A percentile compares a stretch with the other conserved stretches of the same genome.
These are phyloP conservation scores for Acanthamoeba lenticulata DNA, from an alignment of 208 protist genomes.

Conservation along the genomic window DNA sequence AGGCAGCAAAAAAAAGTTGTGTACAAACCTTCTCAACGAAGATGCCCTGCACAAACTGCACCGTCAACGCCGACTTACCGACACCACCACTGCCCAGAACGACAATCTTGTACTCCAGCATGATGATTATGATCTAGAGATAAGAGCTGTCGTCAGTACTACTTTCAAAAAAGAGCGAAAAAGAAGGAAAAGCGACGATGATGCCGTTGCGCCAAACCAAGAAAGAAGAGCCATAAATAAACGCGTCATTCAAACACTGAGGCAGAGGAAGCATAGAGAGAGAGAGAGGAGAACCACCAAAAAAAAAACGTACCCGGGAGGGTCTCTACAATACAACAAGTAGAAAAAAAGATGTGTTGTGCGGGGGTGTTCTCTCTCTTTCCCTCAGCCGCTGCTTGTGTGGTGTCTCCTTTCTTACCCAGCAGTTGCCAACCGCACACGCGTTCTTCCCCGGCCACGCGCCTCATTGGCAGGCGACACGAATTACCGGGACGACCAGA, in stretches of 20 bases:
- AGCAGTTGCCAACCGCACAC: neutral
- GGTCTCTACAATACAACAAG: too few species aligned
- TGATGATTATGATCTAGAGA: neutral
- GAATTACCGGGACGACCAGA: neutral
- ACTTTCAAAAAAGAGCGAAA: neutral
- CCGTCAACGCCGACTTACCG: slow-evolving; percentile 77
- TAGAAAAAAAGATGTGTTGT: too few species aligned
- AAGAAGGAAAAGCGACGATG: neutral
- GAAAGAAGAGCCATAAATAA: neutral
- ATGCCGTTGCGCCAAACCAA: neutral
- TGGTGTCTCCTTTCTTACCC: neutral
- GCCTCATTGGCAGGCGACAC: neutral
- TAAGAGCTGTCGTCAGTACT: neutral
- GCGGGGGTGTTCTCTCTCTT: too few species aligned
- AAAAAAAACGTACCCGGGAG: too few species aligned
- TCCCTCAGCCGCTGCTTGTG: neutral
- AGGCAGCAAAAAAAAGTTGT: neutral
- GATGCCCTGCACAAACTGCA: slow-evolving; percentile 70
- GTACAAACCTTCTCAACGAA: slow-evolving; percentile 60
- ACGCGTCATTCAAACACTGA: too few species aligned
- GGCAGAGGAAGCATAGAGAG: too few species aligned
- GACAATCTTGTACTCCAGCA: slow-evolving; percentile 84
- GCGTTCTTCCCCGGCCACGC: neutral
- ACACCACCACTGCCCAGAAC: slow-evolving; percentile 88
- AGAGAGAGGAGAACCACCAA: too few species aligned